Evolutionary conservation across 768 basidiomycete species (phyloP).

Genomic region (Lactifluus echinatus): DNA sequence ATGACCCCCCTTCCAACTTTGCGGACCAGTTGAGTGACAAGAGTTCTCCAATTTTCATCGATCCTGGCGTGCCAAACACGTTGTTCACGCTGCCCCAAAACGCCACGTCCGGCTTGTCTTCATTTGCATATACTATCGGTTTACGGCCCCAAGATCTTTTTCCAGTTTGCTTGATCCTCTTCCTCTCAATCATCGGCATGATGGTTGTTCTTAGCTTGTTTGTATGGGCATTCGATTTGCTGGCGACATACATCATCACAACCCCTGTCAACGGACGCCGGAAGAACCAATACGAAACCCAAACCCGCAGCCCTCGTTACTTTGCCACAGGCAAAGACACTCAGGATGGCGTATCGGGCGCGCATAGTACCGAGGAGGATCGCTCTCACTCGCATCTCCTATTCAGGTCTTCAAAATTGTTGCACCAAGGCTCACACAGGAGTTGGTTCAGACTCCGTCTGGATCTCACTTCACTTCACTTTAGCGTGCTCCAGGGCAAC

Average conservation of each 20-base stretch:
- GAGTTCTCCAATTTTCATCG: conserved; percentile 69
- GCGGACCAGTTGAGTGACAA: conserved; percentile 62
- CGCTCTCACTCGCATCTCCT: conserved; percentile 38
- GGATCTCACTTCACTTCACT: conserved; percentile 70
- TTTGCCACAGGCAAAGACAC: conserved; percentile 45
- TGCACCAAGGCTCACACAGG: conserved; percentile 29
- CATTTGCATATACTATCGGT: conserved; percentile 81
- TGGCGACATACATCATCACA: conserved; percentile 33
- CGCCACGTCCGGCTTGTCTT: conserved; percentile 60
- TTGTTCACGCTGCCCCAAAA: conserved; percentile 63
- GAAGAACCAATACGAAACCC: conserved; percentile 27
- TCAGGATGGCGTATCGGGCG: conserved; percentile 29
- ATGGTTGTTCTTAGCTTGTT: conserved; percentile 61
- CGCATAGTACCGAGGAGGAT: conserved; percentile 38
- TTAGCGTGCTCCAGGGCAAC: conserved; percentile 79
- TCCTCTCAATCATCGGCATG: conserved; percentile 68
- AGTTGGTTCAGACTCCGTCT: conserved; percentile 49
- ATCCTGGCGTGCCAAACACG: conserved; percentile 56
- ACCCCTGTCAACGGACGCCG: conserved; percentile 20
- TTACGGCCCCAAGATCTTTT: conserved; percentile 77
- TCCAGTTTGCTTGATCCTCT: conserved; percentile 70
- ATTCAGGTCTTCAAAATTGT: conserved; percentile 32
- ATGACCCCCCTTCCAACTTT: conserved; percentile 61
- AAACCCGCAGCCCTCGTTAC: conserved; percentile 36
- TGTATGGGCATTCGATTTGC: conserved; percentile 64